Evolutionary conservation across 2,329 filamentous ascomycete species (phyloP), one percentile per base, ranked within the genome.

Genomic region (Aspergillus viridinutans): DNA sequence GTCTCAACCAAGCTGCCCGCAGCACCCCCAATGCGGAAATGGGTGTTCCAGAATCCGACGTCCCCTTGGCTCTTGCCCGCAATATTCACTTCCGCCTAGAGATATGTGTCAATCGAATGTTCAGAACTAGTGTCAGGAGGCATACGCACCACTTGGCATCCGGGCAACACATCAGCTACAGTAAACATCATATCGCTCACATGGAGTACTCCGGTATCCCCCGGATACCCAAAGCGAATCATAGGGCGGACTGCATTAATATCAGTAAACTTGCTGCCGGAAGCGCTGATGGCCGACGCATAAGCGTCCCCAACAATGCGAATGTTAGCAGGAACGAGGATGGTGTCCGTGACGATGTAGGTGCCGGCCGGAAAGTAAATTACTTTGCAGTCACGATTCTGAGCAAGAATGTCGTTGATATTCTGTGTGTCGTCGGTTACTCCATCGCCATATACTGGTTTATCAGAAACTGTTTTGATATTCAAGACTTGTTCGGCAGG

Each of bases 341-440:
- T 67, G 0, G 80, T 82, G 43, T 76, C 71, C 1, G 69, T 74
- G 14, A 81, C 74, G 14, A 79, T 67, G 59, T 82, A 86, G 8
- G 81, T 73, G 35, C 84, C 83, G 53, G 79, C 77, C 63, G 84
- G 82, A 57, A 86, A 76, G 69, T 80, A 85, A 4, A 84, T 72
- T 45, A 86, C 71, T 61, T 81, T 79, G 50, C 77, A 76, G 17
- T 72, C 67, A 5, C 75, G 74, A 9, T 69, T 65, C 9, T 67
- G 52, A 5, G 66, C 57, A 17, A 74, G 53, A 43, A 73, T 71
- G 3, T 60, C 59, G 50, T 75, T 74, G 54, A 75, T 71, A 45
- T 71, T 72, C 3, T 62, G 57, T 7, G 73, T 71, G 54, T 78
- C 76, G 45, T 77, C 72, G 1, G 68, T 70, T 6, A 54, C 55